Conservation (phyloP, 208 protist species). For the Herpetomonas muscarum region DNA sequence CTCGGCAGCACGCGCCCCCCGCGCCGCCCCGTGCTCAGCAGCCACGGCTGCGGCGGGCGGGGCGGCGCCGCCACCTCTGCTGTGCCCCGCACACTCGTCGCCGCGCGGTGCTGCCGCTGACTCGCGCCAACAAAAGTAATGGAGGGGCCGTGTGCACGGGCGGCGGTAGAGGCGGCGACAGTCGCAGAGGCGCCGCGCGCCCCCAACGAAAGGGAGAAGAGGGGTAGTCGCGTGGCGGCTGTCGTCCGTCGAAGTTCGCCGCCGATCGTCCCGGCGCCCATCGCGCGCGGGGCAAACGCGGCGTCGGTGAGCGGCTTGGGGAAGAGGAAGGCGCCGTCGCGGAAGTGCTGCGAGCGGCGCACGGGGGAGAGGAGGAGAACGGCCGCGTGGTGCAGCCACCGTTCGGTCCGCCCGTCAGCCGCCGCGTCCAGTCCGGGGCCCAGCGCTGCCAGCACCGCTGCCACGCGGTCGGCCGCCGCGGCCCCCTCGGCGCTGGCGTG, state of each 20-base stretch:
- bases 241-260: neutral
- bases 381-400: conserved; percentile 38
- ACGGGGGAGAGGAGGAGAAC: conserved; percentile 41
- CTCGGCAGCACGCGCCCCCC: no score
- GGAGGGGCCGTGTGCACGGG: neutral
- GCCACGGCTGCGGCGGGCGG: no score
- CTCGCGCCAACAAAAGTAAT: conserved; percentile 15
- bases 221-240: neutral
- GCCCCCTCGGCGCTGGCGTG: neutral
- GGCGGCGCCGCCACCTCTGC: neutral
- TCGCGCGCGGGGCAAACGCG: neutral
- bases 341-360: conserved; percentile 14
- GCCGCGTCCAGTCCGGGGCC: neutral
- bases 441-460: neutral
- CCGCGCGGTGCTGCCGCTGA: conserved; percentile 1
- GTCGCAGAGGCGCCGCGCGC: neutral
- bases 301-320: conserved; percentile 19
- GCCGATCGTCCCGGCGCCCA: neutral
- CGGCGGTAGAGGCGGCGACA: neutral
- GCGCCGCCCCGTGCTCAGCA: neutral
- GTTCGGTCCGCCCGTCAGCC: neutral
- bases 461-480: conserved; percentile 3
- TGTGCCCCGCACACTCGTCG: neutral
- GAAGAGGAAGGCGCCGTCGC: conserved; percentile 8
- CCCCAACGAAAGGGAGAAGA: conserved; percentile 9